Evolutionary conservation across 768 basidiomycete genomes (phyloP), one percentile per base, ranked within the genome.

Genomic region (Leccinum disarticulatum): DNA sequence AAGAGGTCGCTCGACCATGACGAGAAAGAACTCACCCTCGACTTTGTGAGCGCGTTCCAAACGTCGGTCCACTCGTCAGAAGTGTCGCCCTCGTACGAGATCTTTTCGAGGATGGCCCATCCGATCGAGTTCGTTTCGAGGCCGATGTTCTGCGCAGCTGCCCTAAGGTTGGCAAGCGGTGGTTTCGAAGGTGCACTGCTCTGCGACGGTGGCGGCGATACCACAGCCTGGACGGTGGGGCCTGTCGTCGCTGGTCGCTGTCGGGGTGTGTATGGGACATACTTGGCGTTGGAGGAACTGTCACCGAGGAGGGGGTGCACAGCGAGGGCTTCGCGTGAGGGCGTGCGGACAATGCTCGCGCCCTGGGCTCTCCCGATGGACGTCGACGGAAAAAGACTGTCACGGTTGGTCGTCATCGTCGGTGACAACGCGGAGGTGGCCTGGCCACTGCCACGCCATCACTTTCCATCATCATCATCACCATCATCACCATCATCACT

Each of bases 201-300:
- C 46, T 82, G 81, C 19, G 76, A 76, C 15, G 80, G 68, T 0
- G 83, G 64, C 36, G 78, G 15, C 10, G 43, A 43, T 43, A 8
- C 10, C n/a, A 19, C 43, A 8, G n/a, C 43, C 43, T 43, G 77
- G 49, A 73, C 80, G 64, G 66, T 80, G 59, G 68, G 67, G 4
- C 77, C 73, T 0, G 82, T 81, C 3, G 83, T 81, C 28, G 79
- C 72, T 9, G 78, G 77, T 48, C 87, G 84, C 47, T 91, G 90
- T 25, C 87, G 76, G 1, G 91, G 90, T 1, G 89, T 92, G 64
- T 93, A 92, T 2, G 90, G 86, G 2, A 88, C 82, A 75, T 92
- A 93, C 61, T 81, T 80, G 11, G 84, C 55, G 31, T 38, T 58
- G 8, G 57, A 7, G 22, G 54, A 56, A 54, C 38, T 35, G 55